Conservation (phyloP, 805 yeast genomes). For the Wickerhamomyces silvicola region DNA sequence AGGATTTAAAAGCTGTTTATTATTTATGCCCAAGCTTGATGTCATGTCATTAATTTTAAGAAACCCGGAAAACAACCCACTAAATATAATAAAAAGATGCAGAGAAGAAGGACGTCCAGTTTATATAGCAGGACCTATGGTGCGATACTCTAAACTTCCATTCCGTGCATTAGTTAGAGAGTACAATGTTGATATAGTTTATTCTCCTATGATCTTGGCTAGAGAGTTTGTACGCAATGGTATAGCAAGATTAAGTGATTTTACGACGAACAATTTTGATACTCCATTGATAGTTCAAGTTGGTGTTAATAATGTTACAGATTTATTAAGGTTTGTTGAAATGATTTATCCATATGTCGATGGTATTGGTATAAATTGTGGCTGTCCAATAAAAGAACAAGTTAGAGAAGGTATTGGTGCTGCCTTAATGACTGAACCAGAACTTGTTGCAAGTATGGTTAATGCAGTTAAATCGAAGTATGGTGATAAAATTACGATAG, state of each 20-base stretch:
- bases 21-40: neutral
- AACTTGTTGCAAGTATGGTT: conserved; percentile 78
- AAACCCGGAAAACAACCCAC: conserved; percentile 44
- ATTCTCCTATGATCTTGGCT: conserved; percentile 95
- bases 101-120: conserved; percentile 46
- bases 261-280: conserved; percentile 70
- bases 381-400: conserved; percentile 95
- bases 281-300: conserved; percentile 79
- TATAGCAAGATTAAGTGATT: conserved; percentile 77
- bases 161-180: conserved; percentile 76
- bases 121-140: conserved; percentile 90
- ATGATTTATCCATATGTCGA: conserved; percentile 90
- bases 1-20: too few relatives aligned
- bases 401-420: conserved; percentile 96
- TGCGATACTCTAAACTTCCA: conserved; percentile 88
- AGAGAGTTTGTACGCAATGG: conserved; percentile 86
- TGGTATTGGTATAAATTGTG: conserved; percentile 93
- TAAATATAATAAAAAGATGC: conserved; percentile 43
- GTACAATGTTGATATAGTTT: conserved; percentile 73
- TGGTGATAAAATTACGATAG: conserved; percentile 68
- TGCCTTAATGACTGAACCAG: conserved; percentile 82
- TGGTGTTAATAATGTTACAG: conserved; percentile 81
- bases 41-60: conserved; percentile 16
- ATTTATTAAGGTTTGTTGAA: conserved; percentile 73
- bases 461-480: conserved; percentile 69